A percentile compares a stretch with the other conserved stretches of the same genome.
Conservation (phyloP, 768 basidiomycete genomes). For the Macrolepiota albuminosa region DNA sequence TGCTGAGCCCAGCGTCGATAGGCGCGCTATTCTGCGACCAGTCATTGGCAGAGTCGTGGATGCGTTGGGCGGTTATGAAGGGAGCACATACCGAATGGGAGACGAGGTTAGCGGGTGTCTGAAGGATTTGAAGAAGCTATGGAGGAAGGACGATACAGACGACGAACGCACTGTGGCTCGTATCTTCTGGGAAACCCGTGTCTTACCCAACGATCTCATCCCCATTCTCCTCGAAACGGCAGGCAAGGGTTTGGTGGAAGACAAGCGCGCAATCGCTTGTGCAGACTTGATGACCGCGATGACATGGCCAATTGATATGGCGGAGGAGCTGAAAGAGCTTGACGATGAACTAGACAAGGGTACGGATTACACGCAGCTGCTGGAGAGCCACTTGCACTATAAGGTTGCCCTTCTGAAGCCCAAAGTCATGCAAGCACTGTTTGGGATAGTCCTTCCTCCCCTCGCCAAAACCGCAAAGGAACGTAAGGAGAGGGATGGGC, state of each 20-base stretch:
- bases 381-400: conserved; percentile 81
- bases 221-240: conserved; percentile 82
- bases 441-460: conserved; percentile 73
- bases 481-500: conserved; percentile 73
- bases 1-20: conserved; percentile 25
- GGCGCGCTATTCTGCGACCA: conserved; percentile 57
- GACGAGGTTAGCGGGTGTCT: conserved; percentile 82
- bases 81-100: conserved; percentile 64
- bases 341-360: conserved; percentile 76
- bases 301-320: conserved; percentile 98
- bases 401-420: conserved; percentile 74
- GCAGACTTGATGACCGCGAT: conserved; percentile 92
- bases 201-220: conserved; percentile 82
- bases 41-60: conserved; percentile 72
- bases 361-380: conserved; percentile 85
- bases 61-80: conserved; percentile 76
- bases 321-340: conserved; percentile 90
- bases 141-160: conserved; percentile 95
- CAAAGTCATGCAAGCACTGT: conserved; percentile 64
- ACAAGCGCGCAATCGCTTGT: conserved; percentile 77
- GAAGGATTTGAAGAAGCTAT: conserved; percentile 91
- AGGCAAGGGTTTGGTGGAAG: conserved; percentile 71
- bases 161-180: conserved; percentile 95
- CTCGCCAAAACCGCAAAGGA: conserved; percentile 67
- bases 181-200: conserved; percentile 85